A percentile compares a stretch with the other conserved stretches of the same genome.
Conservation (phyloP, 1,284 basidiomycete species). For the Irpex sp. region DNA sequence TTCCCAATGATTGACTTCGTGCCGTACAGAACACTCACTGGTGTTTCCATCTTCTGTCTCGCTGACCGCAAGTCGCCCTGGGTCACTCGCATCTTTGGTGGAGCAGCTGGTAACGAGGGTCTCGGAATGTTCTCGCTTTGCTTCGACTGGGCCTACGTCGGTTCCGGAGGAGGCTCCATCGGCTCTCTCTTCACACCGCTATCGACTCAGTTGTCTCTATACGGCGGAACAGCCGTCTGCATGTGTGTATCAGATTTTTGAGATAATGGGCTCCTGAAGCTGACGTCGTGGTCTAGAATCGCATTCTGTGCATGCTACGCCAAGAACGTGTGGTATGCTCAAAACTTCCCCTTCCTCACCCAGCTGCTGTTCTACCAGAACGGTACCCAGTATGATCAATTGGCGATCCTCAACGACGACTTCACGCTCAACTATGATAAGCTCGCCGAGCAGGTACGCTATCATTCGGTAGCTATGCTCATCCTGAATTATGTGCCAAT, state of each 20-base stretch:
- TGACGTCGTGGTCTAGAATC: constrained; percentile 6
- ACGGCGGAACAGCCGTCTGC: constrained; percentile 26
- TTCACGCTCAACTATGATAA: constrained; percentile 24
- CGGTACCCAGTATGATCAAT: constrained; percentile 37
- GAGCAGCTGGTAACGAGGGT: constrained; percentile 41
- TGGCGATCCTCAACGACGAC: constrained; percentile 32
- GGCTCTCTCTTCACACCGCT: constrained; percentile 16
- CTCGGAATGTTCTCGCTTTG: constrained; percentile 46
- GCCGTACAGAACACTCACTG: constrained; percentile 41
- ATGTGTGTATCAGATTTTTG: constrained; percentile 13
- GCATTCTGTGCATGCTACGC: constrained; percentile 21
- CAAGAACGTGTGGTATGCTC: constrained; percentile 31
- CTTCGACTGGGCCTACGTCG: constrained; percentile 60
- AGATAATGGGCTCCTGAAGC: not conserved
- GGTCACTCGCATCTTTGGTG: constrained; percentile 58
- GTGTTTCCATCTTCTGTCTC: constrained; percentile 57
- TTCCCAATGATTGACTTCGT: constrained; percentile 6
- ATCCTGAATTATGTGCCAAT: too few relatives aligned
- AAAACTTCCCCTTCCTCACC: constrained; percentile 40
- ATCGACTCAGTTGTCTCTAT: constrained; percentile 25
- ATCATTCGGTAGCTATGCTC: not conserved
- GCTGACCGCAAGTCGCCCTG: constrained; percentile 48
- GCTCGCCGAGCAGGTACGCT: constrained; percentile 18
- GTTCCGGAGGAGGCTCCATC: constrained; percentile 19
- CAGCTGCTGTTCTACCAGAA: constrained; percentile 38